Evolutionary conservation across 495 filamentous ascomycete genomes (phyloP), one percentile per base, ranked within the genome.

Genomic region (Daldinia caldariorum): DNA sequence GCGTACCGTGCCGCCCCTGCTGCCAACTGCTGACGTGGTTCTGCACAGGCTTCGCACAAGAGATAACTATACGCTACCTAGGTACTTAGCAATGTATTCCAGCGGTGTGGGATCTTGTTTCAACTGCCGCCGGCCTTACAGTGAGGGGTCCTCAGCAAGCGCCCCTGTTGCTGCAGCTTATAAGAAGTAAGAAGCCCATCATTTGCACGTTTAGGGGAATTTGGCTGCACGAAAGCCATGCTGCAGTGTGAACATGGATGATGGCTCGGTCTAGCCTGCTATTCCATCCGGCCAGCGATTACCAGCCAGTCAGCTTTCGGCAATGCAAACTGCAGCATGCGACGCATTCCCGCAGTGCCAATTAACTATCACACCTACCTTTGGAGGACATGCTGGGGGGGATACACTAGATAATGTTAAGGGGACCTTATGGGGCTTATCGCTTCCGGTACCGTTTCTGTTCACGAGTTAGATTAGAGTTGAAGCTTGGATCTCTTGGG

Each of bases 61-160:
- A 60, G 51, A 63, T 31, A n/a, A n/a, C n/a, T n/a, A 59, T 58
- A 66, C 43, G 43, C 13, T 65, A 60, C 20, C 18, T n/a, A 61
- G 43, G 13, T 65, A 60, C 20, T 13, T n/a, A 61, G 12, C 54
- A 67, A 67, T 55, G 53, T 58, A 68, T 72, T 72, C 70, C 70
- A 68, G 70, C 70, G 70, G 70, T 72, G 70, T 72, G 70, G 70
- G 51, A 72, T 68, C 61, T 72, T 51, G 70, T 70, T 73, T 73
- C 70, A 73, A 73, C 66, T 73, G 70, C 70, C 70, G 70, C 70
- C 53, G 61, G 66, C 66, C 70, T 57, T 63, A 66, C 62, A 66
- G 35, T 70, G 70, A 73, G 66, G 70, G 70, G 66, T 61, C 56
- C 60, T 54, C 8, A 32, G 31, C 49, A 18, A 47, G 43, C 43